Conservation (phyloP, 1,284 basidiomycete species). For the Ustilago loliicola region DNA sequence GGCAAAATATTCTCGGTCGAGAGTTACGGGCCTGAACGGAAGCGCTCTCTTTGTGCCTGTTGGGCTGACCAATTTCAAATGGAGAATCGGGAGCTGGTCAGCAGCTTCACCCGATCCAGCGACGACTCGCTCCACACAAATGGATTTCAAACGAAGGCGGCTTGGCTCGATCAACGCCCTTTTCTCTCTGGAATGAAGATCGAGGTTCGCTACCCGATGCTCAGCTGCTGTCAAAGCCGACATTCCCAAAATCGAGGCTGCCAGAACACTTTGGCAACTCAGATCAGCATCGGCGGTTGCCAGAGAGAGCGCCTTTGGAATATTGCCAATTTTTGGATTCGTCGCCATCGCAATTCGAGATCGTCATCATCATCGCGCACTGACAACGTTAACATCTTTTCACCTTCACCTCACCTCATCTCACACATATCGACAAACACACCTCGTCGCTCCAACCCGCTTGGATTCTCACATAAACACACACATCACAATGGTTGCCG, state of each 20-base stretch:
- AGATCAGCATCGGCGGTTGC: too few relatives aligned
- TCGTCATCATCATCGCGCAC: constrained; percentile 8
- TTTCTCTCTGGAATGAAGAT: neutral
- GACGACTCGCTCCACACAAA: neutral
- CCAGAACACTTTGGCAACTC: neutral
- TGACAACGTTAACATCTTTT: constrained; percentile 2
- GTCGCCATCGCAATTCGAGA: constrained; percentile 34
- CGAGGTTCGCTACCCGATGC: neutral
- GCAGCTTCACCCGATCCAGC: neutral
- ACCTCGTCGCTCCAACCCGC: neutral
- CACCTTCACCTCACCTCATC: constrained; percentile 16
- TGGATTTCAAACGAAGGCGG: constrained; percentile 9
- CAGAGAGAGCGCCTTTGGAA: constrained; percentile 25
- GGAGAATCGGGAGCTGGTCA: neutral
- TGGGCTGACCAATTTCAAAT: constrained; percentile 13
- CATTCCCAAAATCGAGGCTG: constrained; percentile 8
- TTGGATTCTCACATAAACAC: constrained; percentile 8
- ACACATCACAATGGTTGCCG: constrained; percentile 52
- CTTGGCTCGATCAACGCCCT: constrained; percentile 10
- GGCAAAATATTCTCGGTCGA: constrained; percentile 44
- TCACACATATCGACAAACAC: neutral
- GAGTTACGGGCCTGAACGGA: constrained; percentile 30
- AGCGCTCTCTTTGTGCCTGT: neutral
- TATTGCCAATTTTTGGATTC: constrained; percentile 39
- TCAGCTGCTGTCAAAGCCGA: constrained; percentile 2